Evolutionary conservation across 2,329 filamentous ascomycete species (phyloP).

Genomic region (Pseudonectria foliicola): DNA sequence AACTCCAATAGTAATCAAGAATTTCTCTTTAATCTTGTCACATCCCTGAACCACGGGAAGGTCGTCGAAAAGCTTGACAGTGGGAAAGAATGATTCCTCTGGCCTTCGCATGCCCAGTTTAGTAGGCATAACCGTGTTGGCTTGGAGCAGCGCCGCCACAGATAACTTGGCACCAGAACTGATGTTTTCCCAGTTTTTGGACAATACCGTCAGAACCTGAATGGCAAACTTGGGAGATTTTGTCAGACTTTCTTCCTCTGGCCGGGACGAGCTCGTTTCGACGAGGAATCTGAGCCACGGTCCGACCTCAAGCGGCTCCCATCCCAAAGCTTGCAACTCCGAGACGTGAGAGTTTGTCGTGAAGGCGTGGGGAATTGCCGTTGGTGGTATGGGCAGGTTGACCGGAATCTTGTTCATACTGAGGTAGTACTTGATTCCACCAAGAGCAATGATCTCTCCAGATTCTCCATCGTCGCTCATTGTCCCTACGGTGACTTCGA

Average conservation of each 20-base stretch:
- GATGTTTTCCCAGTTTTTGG: conserved; percentile 85
- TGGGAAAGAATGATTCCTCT: conserved; percentile 80
- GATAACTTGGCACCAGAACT: conserved; percentile 58
- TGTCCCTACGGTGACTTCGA: conserved; percentile 74
- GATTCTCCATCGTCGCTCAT: conserved; percentile 53
- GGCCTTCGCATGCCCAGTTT: conserved; percentile 85
- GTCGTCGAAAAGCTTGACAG: conserved; percentile 93
- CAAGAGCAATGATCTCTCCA: conserved; percentile 69
- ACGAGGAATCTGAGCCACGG: conserved; percentile 80
- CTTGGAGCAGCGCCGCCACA: conserved; percentile 57
- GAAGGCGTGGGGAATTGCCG: conserved; percentile 78
- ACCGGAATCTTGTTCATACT: conserved; percentile 71
- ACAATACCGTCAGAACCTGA: conserved; percentile 70
- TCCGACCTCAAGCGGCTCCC: conserved; percentile 76
- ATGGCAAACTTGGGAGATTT: conserved; percentile 66
- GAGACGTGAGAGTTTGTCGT: conserved; percentile 60
- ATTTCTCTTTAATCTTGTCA: conserved; percentile 81
- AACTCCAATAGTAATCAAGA: conserved; percentile 75
- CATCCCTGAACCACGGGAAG: conserved; percentile 73
- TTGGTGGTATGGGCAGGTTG: conserved; percentile 71
- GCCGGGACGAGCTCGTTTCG: conserved; percentile 53
- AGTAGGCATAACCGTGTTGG: conserved; percentile 75
- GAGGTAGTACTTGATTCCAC: conserved; percentile 67
- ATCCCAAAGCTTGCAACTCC: conserved; percentile 75
- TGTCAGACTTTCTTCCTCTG: conserved; percentile 62